Evolutionary conservation across 257 asterid species (phyloP), one percentile per base, ranked within the genome.

Genomic region (Lavandula angustifolia): DNA sequence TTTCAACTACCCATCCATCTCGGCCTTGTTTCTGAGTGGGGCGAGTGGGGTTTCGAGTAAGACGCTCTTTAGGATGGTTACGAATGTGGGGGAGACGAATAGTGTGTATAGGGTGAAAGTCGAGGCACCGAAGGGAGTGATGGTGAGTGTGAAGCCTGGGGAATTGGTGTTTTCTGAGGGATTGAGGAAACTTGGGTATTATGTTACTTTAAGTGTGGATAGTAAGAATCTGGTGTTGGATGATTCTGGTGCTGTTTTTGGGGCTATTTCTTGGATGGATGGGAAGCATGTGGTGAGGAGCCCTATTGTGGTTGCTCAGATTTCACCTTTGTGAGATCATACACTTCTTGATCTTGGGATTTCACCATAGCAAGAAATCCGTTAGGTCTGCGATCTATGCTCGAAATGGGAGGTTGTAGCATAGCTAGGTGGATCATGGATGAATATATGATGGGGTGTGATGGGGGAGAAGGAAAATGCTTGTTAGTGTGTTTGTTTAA

Each of bases 251-350:
- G 96, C 96, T 6, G 87, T 79, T 7, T 90, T 80, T 33, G 99
- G 99, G 12, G 85, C 95, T 16, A 79, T 94, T 38, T 76, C 89
- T 34, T 94, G 98, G 99, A 60, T 18, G 52, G 98, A 90, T 44
- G 99, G 98, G 73, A 86, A 82, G 73, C 99, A 83, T 43, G 85
- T 79, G 42, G 98, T 94, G 49, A 80, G 96, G 73, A 89, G 97
- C 86, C 91, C 96, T 62, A 81, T 92, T 29, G 89, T 90, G 58
- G 92, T 92, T 6, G 78, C 97, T 40, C 88, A 85, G 67, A 71
- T 89, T 1, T 85, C 79, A n/a, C 94, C 96, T 6, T 76, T 89
- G 95, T 92, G 80, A 77, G 51, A 63, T 22, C 9, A 49, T 1
- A 40, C 35, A 14, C 46, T 31, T 17, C 62, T 50, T 53, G 6